Evolutionary conservation across 257 asterid species (phyloP).

Genomic region (Lycium barbarum): DNA sequence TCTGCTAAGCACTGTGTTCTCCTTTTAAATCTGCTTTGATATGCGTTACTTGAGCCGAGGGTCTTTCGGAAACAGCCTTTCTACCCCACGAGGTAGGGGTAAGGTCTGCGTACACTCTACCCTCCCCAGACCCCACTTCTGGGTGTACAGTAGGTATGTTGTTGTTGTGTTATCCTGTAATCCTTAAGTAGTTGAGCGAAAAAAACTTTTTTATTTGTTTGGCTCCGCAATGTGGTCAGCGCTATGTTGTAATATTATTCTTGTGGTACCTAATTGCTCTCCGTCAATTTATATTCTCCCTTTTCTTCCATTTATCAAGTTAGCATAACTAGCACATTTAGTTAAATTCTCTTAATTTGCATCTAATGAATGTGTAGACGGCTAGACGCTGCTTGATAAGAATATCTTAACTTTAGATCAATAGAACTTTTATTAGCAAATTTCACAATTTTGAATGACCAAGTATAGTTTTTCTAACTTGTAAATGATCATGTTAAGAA

Average conservation of each 20-base stretch:
- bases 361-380: not conserved
- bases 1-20: not conserved
- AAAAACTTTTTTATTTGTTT: not conserved
- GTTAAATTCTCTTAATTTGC: not conserved
- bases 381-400: conserved; percentile 14
- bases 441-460: not conserved
- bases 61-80: no score
- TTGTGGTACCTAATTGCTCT: not conserved
- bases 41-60: no score
- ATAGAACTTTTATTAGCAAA: not conserved
- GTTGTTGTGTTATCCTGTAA: not conserved
- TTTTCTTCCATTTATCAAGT: not conserved
- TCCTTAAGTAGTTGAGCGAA: not conserved
- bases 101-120: no score
- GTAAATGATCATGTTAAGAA: no score
- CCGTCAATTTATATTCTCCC: not conserved
- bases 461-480: not conserved
- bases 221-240: not conserved
- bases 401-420: not conserved
- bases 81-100: no score
- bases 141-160: no score
- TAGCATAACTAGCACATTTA: not conserved
- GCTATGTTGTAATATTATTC: not conserved
- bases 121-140: no score
- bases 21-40: not conserved